Percentiles rank a stretch among this genome's conserved stretches.
Conservation (phyloP, 192 early-diverging fungal genomes). For the Backusella mclennaniae region DNA sequence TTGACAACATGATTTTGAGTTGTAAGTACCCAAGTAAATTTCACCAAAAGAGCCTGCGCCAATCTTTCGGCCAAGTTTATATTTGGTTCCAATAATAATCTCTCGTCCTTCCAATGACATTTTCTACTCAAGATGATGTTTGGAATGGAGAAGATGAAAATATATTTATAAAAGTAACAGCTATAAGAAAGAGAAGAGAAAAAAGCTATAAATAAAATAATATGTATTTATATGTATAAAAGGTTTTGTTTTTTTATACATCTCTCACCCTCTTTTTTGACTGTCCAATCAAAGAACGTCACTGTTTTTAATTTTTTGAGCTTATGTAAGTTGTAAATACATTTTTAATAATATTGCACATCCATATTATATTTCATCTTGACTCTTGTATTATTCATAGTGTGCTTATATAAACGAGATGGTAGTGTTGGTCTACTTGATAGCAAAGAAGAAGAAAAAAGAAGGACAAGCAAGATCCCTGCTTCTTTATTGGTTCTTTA, state of each 20-base stretch:
- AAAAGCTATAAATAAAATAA: background rate
- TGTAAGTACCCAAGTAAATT: slow-evolving; percentile 80
- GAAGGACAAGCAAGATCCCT: background rate
- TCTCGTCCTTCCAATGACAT: slow-evolving; percentile 42
- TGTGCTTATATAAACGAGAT: background rate
- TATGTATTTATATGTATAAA: background rate
- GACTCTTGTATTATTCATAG: too few species aligned
- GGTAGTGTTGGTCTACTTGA: background rate
- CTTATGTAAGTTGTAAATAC: background rate
- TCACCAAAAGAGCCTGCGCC: slow-evolving; percentile 98
- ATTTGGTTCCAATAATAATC: slow-evolving; percentile 89
- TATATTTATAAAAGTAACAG: background rate
- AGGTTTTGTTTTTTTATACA: background rate
- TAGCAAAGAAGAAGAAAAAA: background rate
- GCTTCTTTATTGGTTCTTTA: background rate
- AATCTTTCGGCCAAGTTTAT: slow-evolving; percentile 92
- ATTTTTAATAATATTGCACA: too few species aligned
- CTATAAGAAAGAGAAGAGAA: background rate
- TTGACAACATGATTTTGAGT: background rate
- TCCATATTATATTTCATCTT: too few species aligned
- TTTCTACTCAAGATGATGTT: background rate
- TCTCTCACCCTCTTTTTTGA: background rate
- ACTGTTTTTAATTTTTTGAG: background rate
- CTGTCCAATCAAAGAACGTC: background rate
- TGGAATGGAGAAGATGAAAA: background rate